These are phyloP conservation scores for Annulohypoxylon truncatum DNA, from an alignment of 2,329 filamentous ascomycete genomes.

Conservation along the genomic window DNA sequence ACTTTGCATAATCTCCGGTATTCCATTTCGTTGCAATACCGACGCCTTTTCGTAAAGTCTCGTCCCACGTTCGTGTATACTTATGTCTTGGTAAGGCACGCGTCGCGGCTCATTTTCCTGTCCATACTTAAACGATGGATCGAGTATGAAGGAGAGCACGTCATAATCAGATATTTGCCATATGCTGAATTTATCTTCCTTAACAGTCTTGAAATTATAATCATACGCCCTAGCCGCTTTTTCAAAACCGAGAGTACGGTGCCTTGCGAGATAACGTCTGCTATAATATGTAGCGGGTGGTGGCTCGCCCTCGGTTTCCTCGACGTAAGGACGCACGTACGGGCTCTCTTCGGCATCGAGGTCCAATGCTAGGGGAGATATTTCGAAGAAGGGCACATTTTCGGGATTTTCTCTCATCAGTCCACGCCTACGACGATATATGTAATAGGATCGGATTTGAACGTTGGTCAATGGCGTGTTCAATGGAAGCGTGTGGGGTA, in stretches of 20 bases:
- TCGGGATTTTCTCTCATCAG: background rate
- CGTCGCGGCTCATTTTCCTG: too few relatives aligned
- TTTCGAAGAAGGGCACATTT: conserved; percentile 45
- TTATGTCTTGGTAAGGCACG: too few relatives aligned
- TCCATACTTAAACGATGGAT: conserved; percentile 1
- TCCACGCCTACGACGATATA: conserved; percentile 3
- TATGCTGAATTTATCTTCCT: conserved; percentile 38
- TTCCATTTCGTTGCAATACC: conserved; percentile 41
- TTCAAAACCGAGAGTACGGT: conserved; percentile 50
- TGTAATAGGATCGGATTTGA: conserved; percentile 20
- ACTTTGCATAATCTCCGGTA: conserved; percentile 40
- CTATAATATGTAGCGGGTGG: conserved; percentile 25
- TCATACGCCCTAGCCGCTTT: conserved; percentile 35
- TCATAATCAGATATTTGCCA: conserved; percentile 59
- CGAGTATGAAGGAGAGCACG: conserved; percentile 56
- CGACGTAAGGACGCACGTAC: conserved; percentile 57
- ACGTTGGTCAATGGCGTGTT: conserved; percentile 21
- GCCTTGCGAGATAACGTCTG: conserved; percentile 46
- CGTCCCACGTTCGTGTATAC: background rate
- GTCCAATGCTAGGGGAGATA: conserved; percentile 60
- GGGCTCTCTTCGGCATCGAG: conserved; percentile 62
- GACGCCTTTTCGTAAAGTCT: background rate
- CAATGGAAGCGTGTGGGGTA: conserved; percentile 23
- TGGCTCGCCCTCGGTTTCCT: conserved; percentile 51
- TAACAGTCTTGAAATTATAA: conserved; percentile 24